phyloP scores from a whole-genome alignment of 192 early-diverging fungal genomes.

The Spinellus fusiger region DNA sequence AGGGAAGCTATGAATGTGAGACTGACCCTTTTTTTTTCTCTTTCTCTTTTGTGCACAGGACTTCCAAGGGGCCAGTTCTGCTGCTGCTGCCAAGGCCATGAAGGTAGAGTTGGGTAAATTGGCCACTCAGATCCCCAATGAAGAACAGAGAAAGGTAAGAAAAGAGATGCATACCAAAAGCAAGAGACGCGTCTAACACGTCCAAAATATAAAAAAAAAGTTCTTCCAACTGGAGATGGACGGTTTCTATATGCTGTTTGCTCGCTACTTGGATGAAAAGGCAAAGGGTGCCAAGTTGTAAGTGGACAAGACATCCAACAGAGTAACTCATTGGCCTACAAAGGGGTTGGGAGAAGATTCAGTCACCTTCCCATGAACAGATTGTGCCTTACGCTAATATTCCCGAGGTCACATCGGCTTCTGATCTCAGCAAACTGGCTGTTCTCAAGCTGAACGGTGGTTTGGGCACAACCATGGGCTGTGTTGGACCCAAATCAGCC shows the following conservation, averaged over 20 bases:
- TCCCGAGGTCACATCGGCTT: constrained; percentile 38
- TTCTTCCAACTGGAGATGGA: constrained; percentile 78
- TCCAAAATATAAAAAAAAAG: constrained; percentile 33
- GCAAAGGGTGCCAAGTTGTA: constrained; percentile 75
- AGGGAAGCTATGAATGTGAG: not conserved
- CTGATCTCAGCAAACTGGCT: constrained; percentile 82
- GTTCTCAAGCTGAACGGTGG: constrained; percentile 99
- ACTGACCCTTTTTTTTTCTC: not conserved
- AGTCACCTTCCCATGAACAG: constrained; percentile 85
- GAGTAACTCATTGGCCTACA: not conserved
- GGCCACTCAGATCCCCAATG: constrained; percentile 47
- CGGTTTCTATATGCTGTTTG: constrained; percentile 77
- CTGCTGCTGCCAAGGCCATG: constrained; percentile 68
- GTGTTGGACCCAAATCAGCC: constrained; percentile 95
- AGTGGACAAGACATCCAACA: constrained; percentile 5
- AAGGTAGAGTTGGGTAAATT: constrained; percentile 67
- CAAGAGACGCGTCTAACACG: not conserved
- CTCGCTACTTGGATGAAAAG: constrained; percentile 79
- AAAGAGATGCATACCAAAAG: not conserved
- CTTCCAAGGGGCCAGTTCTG: constrained; percentile 52
- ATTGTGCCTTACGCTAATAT: constrained; percentile 79
- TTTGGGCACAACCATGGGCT: constrained; percentile 98
- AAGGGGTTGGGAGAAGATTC: constrained; percentile 93
- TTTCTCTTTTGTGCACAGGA: constrained; percentile 25
- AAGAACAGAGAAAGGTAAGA: constrained; percentile 51